Base-by-base conservation (phyloP, 768 basidiomycete species). In the Amanita subjunquillea region DNA sequence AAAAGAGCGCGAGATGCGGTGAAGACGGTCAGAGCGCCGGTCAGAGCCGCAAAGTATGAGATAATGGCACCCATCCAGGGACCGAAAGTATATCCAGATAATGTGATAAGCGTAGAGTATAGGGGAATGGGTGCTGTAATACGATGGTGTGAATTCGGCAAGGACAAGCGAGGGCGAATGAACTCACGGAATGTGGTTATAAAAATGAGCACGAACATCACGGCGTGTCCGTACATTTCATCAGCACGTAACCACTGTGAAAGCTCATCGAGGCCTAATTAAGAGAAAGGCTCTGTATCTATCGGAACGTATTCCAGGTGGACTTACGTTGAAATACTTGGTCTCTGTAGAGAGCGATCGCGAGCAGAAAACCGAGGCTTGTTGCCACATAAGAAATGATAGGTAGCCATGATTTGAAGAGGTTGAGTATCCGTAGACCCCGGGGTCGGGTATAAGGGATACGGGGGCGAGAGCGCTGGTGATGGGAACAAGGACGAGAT, bases 51-150 rank as follows among this genome's bases (percentile, higher is more conserved):
- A 54, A 79, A 72, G 67, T 95, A 96, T 32, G 89, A 92, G 63
- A 96, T 80, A 58, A 87, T 68, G 54, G 90, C 90, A 58, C 92
- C 93, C 43, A 76, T 75, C 82, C 82, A 85, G 20, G 87, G 75
- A 48, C 91, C 91, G 62, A 83, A 93, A 8, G 91, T 91, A 66
- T 95, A 95, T 22, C 92, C 92, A 40, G 91, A 88, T 58, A 96
- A 74, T 58, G 91, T 81, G 63, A 95, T 93, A 68, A 96, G 75
- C 0, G 93, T 95, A 59, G 90, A 93, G 70, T 95, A 96, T 51
- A 96, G 73, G 34, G 93, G 93, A 45, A 96, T 62, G 34, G 93
- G 93, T 39, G 93, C 90, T 91, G 54, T 50, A 55, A 47, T 25
- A 39, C 25, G 32, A 25, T 41, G 34, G n/a, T 27, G 48, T 54